These are phyloP conservation scores for Aspergillus incahuasiensis DNA, from an alignment of 495 filamentous ascomycete species.

Conservation along the genomic window DNA sequence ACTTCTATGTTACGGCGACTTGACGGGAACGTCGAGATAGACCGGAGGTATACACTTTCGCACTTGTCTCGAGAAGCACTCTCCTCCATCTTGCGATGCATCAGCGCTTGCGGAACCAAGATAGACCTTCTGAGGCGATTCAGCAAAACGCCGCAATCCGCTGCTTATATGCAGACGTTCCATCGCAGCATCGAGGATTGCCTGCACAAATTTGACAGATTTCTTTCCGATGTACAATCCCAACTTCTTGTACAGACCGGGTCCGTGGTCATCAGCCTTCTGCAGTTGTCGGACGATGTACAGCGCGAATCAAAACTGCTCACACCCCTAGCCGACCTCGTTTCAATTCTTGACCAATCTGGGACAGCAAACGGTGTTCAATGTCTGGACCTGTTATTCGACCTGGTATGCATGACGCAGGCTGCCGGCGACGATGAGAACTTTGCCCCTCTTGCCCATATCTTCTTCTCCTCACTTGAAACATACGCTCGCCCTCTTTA, in stretches of 20 bases:
- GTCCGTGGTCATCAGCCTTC: conserved; percentile 46
- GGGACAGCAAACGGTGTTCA: conserved; percentile 34
- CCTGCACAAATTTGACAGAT: conserved; percentile 39
- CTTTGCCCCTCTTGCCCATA: conserved; percentile 55
- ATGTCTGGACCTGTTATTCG: conserved; percentile 71
- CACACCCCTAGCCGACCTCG: conserved; percentile 46
- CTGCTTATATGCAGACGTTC: conserved; percentile 53
- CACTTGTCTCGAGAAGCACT: conserved; percentile 38
- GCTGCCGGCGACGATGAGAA: conserved; percentile 56
- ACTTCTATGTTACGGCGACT: conserved; percentile 61
- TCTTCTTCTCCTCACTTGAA: conserved; percentile 81
- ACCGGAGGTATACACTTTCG: conserved; percentile 33
- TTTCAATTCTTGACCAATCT: conserved; percentile 23
- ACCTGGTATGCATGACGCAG: conserved; percentile 62
- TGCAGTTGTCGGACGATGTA: conserved; percentile 59
- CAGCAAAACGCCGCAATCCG: conserved; percentile 27
- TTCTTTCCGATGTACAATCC: conserved; percentile 41
- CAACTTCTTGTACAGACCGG: conserved; percentile 33
- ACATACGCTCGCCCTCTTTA: conserved; percentile 76
- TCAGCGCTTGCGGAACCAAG: conserved; percentile 42
- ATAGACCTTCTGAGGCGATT: conserved; percentile 48
- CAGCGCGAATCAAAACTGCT: conserved; percentile 50
- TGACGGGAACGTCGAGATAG: conserved; percentile 36
- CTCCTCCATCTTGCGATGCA: conserved; percentile 34
- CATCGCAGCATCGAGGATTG: conserved; percentile 41